Evolutionary conservation across 179 eudicot species (phyloP).

Genomic region (Nepenthes alata): DNA sequence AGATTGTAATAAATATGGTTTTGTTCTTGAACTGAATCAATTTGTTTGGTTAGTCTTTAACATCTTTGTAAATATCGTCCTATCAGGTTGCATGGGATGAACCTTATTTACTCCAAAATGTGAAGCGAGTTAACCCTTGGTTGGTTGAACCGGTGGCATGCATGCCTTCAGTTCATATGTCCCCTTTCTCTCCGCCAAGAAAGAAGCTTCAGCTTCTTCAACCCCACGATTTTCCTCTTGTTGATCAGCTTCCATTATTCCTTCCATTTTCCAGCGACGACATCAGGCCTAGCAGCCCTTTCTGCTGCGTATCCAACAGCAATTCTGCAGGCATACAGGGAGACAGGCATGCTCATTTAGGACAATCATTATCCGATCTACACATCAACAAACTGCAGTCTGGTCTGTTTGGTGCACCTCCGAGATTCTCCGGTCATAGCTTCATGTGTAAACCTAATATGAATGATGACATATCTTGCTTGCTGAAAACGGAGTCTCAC

Average conservation of each 20-base stretch:
- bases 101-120: conserved; percentile 59
- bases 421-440: conserved; percentile 13
- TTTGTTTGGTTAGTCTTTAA: neutral
- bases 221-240: conserved; percentile 42
- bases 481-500: conserved; percentile 42
- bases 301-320: conserved; percentile 41
- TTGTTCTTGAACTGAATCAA: neutral
- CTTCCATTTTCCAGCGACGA: conserved; percentile 43
- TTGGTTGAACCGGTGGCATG: conserved; percentile 71
- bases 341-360: conserved; percentile 93
- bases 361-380: conserved; percentile 33
- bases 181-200: conserved; percentile 73
- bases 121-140: conserved; percentile 92
- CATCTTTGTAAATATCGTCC: neutral
- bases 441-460: conserved; percentile 9
- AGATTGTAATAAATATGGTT: neutral
- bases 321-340: conserved; percentile 88
- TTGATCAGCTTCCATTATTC: conserved; percentile 28
- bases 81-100: conserved; percentile 89
- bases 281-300: conserved; percentile 46
- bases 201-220: conserved; percentile 58
- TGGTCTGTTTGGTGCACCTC: conserved; percentile 29
- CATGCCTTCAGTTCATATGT: conserved; percentile 54
- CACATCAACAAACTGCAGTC: conserved; percentile 39
- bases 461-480: conserved; percentile 29